Evolutionary conservation across 1,284 basidiomycete species (phyloP), one percentile per base, ranked within the genome.

Genomic region (Moniliella sp.): DNA sequence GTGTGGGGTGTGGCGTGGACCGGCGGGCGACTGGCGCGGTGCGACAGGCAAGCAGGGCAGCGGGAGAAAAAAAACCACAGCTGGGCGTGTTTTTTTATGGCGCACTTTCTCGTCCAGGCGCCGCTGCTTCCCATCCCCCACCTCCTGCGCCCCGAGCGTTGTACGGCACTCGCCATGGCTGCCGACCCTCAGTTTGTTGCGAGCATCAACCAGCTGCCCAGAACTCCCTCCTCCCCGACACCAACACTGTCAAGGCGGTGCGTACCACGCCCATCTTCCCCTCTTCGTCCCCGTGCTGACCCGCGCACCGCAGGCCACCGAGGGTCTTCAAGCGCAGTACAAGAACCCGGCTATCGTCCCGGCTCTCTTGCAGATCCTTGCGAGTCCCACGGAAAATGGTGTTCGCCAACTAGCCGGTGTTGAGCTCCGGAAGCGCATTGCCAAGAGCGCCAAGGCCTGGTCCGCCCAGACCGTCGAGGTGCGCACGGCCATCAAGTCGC

Each of bases 371-470:
- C 76, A 75, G 56, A 81, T 94, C 56, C 69, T 86, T 34, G 76
- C 78, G 18, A 78, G 72, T 52, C 78, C 79, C 17, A 77, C 77
- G n/a, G 78, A 86, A 62, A 62, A 49, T n/a, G 44, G 43, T 13
- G 75, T n/a, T n/a, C 80, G 88, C 35, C 91, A 99, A 73, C 73
- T 99, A 13, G 81, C 86, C 31, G 83, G 86, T n/a, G 86, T 97
- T 37, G 91, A 99, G 66, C 69, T 94, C 55, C 71, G 91, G 48
- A 99, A 99, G 69, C 77, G 88, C 40, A 71, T 97, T 36, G 63
- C 69, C 15, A 71, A 74, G 61, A 76, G 76, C 52, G 77, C 76
- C 47, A 75, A 73, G 61, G 65, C 86, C 25, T 94, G 91, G 88
- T 68, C 73, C 25, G 68, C 73, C 48, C 70, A 83, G 34, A 64